Evolutionary conservation across 768 basidiomycete species (phyloP), one percentile per base, ranked within the genome.

Genomic region (Lanmaoa pseudosensibilis): DNA sequence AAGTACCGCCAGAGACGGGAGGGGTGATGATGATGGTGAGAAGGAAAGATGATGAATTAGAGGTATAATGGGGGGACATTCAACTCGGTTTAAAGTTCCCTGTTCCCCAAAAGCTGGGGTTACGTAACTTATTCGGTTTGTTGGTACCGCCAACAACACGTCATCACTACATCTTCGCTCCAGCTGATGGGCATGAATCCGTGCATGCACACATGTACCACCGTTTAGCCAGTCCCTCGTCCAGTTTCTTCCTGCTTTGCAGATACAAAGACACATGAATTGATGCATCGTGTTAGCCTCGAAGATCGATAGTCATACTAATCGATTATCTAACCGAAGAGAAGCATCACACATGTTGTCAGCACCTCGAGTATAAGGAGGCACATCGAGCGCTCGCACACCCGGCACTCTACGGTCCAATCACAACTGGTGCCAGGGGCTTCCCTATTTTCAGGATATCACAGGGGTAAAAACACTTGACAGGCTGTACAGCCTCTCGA

Each of bases 91-190:
- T 30, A 32, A 49, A 44, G 38, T 13, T 55, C 54, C 27, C 43
- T 38, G 21, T 49, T 57, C 70, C 70, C 70, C 70, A 70, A 72
- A 71, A 70, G 61, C 32, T 72, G 67, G 67, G 67, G 60, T 71
- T 73, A 71, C 69, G 68, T 73, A 71, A 64, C 9, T 49, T 15
- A 21, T n/a, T 37, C 37, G 16, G 37, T 18, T 27, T 27, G 27
- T 27, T 4, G 27, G 27, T 12, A 32, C 32, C 27, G 27, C 27
- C 27, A 32, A 32, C 18, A 38, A 4, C 18, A 38, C 37, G 16
- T 37, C 8, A 44, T 27, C 19, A 23, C 23, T 16, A 44, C 43
- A 39, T 39, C 38, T 39, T 43, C 16, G 32, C 8, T 32, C 32
- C 27, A 27, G 27, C 27, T 27, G 27, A 27, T 4, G n/a, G n/a